phyloP scores from a whole-genome alignment of 371 early-diverging fungal genomes.

The Syncephalis plumigaleata region DNA sequence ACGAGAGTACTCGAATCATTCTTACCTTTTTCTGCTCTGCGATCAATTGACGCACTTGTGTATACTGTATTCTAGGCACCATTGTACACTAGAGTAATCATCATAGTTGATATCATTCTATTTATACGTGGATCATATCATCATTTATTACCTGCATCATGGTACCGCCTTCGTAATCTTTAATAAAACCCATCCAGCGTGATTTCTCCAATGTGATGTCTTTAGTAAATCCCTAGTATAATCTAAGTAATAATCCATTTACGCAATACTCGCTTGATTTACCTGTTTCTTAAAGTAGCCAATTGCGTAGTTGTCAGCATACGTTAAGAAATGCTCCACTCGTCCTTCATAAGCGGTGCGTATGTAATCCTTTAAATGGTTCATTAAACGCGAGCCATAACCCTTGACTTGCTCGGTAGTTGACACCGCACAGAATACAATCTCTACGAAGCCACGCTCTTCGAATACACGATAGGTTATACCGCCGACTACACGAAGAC shows the following conservation, averaged over 20 bases:
- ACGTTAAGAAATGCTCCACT: slow-evolving; percentile 84
- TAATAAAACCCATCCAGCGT: slow-evolving; percentile 97
- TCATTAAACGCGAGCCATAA: slow-evolving; percentile 88
- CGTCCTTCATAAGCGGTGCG: slow-evolving; percentile 28
- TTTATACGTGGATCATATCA: background rate
- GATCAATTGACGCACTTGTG: slow-evolving; percentile 33
- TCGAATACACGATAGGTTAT: slow-evolving; percentile 93
- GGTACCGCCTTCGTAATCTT: slow-evolving; percentile 99
- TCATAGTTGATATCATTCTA: background rate
- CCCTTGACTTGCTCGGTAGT: slow-evolving; percentile 95
- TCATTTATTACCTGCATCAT: slow-evolving; percentile 76
- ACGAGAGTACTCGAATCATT: slow-evolving; percentile 1
- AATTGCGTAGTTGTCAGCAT: slow-evolving; percentile 99
- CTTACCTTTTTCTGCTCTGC: slow-evolving; percentile 37
- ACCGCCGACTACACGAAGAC: slow-evolving; percentile 81
- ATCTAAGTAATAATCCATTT: background rate
- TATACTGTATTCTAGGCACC: slow-evolving; percentile 35
- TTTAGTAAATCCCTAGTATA: slow-evolving; percentile 89
- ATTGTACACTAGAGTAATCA: slow-evolving; percentile 32
- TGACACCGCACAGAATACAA: slow-evolving; percentile 97
- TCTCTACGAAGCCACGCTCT: slow-evolving; percentile 88
- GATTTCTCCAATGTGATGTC: slow-evolving; percentile 83
- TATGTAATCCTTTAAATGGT: slow-evolving; percentile 83
- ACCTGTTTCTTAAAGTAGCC: slow-evolving; percentile 99
- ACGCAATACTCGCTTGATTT: slow-evolving; percentile 3